Evolutionary conservation across 768 basidiomycete genomes (phyloP).

Genomic region (Hygrophoropsis aurantiaca): DNA sequence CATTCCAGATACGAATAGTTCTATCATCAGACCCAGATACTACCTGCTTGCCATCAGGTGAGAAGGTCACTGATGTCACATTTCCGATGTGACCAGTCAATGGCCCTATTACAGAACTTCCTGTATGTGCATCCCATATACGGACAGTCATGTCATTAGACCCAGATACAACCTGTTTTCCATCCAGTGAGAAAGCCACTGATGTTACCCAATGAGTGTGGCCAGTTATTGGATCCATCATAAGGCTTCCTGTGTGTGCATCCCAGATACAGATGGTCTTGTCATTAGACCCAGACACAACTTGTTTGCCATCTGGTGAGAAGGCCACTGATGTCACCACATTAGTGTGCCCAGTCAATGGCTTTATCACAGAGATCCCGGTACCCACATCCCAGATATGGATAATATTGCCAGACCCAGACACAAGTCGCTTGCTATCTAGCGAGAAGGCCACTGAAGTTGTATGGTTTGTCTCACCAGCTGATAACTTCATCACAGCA

Average conservation of each 20-base stretch:
- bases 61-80: no score
- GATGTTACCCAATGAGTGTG: no score
- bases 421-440: constrained; percentile 21
- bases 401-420: constrained; percentile 21
- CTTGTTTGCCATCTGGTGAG: constrained; percentile 7
- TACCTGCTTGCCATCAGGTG: no score
- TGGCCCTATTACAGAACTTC: no score
- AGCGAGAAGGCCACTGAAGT: constrained; percentile 22
- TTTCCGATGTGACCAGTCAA: no score
- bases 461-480: constrained; percentile 10
- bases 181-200: no score
- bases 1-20: no score
- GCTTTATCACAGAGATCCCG: not conserved
- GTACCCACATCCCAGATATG: constrained; percentile 15
- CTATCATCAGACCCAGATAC: no score
- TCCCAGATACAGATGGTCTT: constrained; percentile 10
- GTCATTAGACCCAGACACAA: constrained; percentile 6
- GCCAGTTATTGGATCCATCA: no score
- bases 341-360: not conserved
- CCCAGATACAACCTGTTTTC: no score
- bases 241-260: not conserved
- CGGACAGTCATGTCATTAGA: no score
- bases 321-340: constrained; percentile 10
- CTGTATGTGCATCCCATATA: no score
- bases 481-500: constrained; percentile 9